Evolutionary conservation across 495 filamentous ascomycete genomes (phyloP).

Genomic region (Aspergillus carlsbadensis): DNA sequence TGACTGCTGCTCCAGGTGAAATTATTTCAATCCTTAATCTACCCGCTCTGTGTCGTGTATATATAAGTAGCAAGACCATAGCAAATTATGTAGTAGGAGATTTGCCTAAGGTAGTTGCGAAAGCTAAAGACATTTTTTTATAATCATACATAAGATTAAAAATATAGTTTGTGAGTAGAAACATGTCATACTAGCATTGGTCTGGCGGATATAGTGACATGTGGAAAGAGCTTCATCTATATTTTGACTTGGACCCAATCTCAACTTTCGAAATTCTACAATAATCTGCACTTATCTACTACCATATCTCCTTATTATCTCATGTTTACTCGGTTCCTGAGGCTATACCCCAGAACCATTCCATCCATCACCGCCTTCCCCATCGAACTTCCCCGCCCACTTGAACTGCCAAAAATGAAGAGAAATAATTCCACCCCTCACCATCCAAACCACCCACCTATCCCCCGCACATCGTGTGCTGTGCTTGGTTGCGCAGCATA

Average conservation of each 20-base stretch:
- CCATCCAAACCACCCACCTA: conserved; percentile 8
- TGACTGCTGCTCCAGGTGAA: not conserved
- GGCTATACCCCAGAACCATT: not conserved
- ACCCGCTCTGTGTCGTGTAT: too few relatives aligned
- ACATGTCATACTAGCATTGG: too few relatives aligned
- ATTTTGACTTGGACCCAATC: too few relatives aligned
- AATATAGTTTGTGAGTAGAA: too few relatives aligned
- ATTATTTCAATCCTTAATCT: not conserved
- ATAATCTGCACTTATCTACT: not conserved
- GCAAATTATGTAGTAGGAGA: too few relatives aligned
- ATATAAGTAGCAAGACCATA: too few relatives aligned
- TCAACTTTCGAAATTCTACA: too few relatives aligned
- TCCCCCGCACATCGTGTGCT: conserved; percentile 27
- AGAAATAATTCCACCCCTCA: conserved; percentile 19
- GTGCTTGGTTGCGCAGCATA: conserved; percentile 33
- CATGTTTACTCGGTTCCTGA: not conserved
- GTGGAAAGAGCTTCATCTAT: too few relatives aligned
- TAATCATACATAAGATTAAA: too few relatives aligned
- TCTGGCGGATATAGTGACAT: too few relatives aligned
- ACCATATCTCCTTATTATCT: not conserved
- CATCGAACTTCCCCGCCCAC: conserved; percentile 29
- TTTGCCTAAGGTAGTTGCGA: too few relatives aligned
- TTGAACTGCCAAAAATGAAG: conserved; percentile 20
- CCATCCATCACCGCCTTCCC: conserved; percentile 26
- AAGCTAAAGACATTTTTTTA: too few relatives aligned